Conservation (phyloP, 768 basidiomycete species). For the Albatrellus ellisii region DNA sequence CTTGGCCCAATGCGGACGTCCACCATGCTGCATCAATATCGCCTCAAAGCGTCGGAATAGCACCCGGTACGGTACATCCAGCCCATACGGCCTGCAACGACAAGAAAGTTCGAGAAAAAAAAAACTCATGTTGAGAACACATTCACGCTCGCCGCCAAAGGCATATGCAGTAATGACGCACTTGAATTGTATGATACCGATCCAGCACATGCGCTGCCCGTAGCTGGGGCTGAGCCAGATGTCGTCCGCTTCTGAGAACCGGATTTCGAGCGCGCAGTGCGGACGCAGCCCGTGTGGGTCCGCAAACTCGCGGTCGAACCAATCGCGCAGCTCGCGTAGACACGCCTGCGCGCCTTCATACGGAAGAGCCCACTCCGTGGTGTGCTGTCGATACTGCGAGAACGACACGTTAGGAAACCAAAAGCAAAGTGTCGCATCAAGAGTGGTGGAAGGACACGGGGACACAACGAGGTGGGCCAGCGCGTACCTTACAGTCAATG, state of each 20-base stretch:
- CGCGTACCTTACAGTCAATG: slow-evolving; percentile 76
- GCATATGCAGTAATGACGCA: slow-evolving; percentile 35
- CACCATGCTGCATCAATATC: slow-evolving; percentile 55
- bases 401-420: slow-evolving; percentile 6
- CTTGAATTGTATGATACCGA: slow-evolving; percentile 98
- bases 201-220: slow-evolving; percentile 75
- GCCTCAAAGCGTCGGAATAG: slow-evolving; percentile 68
- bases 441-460: background rate
- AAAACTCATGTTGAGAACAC: too few relatives aligned
- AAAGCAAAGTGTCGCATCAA: background rate
- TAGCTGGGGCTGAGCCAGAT: slow-evolving; percentile 90
- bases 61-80: slow-evolving; percentile 67
- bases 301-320: slow-evolving; percentile 53
- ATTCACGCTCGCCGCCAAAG: too few relatives aligned
- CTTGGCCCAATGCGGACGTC: slow-evolving; percentile 96
- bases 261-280: slow-evolving; percentile 88
- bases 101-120: slow-evolving; percentile 1
- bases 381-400: slow-evolving; percentile 75
- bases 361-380: slow-evolving; percentile 92
- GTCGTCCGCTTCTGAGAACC: slow-evolving; percentile 80
- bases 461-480: background rate
- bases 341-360: slow-evolving; percentile 51
- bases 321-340: slow-evolving; percentile 55
- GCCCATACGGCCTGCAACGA: slow-evolving; percentile 62
- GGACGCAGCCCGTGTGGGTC: slow-evolving; percentile 68